Percentiles rank a stretch among this genome's conserved stretches.
phyloP scores from a whole-genome alignment of 2,329 filamentous ascomycete genomes.

The Triangularia setosa region DNA sequence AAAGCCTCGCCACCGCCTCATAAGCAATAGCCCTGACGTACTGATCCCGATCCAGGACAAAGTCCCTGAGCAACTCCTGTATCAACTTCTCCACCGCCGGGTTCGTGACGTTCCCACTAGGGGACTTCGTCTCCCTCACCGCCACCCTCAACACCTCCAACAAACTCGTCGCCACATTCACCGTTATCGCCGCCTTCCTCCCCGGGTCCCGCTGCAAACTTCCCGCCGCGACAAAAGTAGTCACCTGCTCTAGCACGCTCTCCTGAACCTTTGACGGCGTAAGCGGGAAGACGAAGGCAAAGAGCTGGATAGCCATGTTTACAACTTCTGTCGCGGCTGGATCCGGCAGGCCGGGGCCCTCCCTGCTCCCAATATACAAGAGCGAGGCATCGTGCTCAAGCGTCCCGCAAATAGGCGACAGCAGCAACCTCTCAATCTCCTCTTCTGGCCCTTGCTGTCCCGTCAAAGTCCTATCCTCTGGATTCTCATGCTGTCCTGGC shows the following conservation, averaged over 20 bases:
- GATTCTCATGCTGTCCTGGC: conserved; percentile 62
- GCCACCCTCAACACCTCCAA: conserved; percentile 78
- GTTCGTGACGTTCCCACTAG: conserved; percentile 69
- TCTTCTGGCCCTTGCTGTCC: conserved; percentile 60
- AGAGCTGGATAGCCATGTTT: conserved; percentile 88
- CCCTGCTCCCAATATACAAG: conserved; percentile 62
- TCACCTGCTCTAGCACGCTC: conserved; percentile 89
- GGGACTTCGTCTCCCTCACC: conserved; percentile 71
- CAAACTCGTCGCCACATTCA: conserved; percentile 74
- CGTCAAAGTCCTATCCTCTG: conserved; percentile 39
- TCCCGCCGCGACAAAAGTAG: conserved; percentile 78
- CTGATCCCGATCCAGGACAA: conserved; percentile 78
- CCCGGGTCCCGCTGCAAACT: conserved; percentile 80
- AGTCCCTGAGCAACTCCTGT: conserved; percentile 67
- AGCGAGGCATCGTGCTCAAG: conserved; percentile 85
- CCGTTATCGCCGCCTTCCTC: conserved; percentile 81
- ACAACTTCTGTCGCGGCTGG: conserved; percentile 90
- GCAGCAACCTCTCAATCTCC: conserved; percentile 56
- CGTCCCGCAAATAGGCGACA: conserved; percentile 74
- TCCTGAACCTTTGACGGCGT: conserved; percentile 92
- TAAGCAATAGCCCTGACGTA: conserved; percentile 83
- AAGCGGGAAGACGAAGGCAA: conserved; percentile 84
- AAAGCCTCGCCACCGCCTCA: conserved; percentile 79
- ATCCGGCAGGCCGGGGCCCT: conserved; percentile 57
- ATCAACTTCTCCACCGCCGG: conserved; percentile 77